Evolutionary conservation across 352 stramenopile genomes (phyloP).

Genomic region (Pythium utonaiense): DNA sequence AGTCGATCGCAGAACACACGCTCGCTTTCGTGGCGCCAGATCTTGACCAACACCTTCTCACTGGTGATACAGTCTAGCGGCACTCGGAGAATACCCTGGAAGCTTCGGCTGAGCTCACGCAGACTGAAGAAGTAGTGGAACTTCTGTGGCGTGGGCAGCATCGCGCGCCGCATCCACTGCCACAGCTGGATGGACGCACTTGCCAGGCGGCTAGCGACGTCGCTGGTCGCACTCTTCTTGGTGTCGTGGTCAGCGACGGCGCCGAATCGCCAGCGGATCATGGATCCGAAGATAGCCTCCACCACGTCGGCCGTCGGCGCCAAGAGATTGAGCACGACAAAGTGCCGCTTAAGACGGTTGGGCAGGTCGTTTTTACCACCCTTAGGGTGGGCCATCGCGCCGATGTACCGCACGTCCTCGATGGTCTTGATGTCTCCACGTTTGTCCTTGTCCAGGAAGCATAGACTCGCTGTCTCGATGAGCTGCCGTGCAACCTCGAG

Average conservation of each 20-base stretch:
- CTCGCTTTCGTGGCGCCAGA: conserved; percentile 87
- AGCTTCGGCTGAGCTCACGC: conserved; percentile 66
- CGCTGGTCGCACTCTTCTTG: conserved; percentile 34
- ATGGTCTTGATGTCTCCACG: conserved; percentile 74
- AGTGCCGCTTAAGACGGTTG: conserved; percentile 88
- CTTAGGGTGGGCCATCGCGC: conserved; percentile 54
- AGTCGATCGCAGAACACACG: conserved; percentile 80
- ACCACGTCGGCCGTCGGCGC: conserved; percentile 71
- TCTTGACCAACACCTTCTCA: conserved; percentile 49
- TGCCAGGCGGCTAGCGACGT: conserved; percentile 44
- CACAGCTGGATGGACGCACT: conserved; percentile 59
- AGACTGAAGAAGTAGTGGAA: conserved; percentile 85
- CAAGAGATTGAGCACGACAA: conserved; percentile 86
- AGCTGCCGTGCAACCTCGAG: conserved; percentile 74
- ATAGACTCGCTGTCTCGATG: conserved; percentile 60
- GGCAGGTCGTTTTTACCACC: conserved; percentile 84
- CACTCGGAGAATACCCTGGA: conserved; percentile 74
- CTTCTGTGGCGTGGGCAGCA: conserved; percentile 75
- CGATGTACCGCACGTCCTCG: conserved; percentile 64
- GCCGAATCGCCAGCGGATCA: conserved; percentile 56
- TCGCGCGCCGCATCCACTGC: conserved; percentile 57
- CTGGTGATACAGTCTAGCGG: conserved; percentile 43
- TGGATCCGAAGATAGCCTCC: conserved; percentile 85
- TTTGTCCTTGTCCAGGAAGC: conserved; percentile 85
- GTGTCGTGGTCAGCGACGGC: conserved; percentile 17